Evolutionary conservation across 2,329 filamentous ascomycete species (phyloP).

Genomic region (Xylariaceae sp.): DNA sequence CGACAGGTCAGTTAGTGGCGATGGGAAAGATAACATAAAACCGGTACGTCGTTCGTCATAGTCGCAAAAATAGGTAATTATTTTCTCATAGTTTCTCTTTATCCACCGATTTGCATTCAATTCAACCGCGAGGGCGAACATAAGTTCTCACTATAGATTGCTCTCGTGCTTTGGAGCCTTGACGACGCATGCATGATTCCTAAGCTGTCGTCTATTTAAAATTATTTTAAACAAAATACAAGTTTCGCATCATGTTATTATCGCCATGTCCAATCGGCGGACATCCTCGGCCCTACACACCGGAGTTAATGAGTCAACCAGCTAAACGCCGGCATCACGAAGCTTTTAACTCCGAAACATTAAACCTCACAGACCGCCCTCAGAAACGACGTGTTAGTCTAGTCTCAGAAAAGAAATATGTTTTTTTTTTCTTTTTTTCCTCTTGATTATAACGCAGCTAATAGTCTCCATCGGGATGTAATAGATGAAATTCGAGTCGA

Average conservation of each 20-base stretch:
- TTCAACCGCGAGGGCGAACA: too few species aligned
- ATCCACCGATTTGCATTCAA: too few species aligned
- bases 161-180: too few species aligned
- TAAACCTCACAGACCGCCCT: not conserved
- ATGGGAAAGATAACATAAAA: too few species aligned
- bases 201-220: too few species aligned
- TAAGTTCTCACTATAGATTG: too few species aligned
- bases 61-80: too few species aligned
- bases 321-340: not conserved
- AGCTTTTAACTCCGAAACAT: conserved; percentile 1
- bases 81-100: too few species aligned
- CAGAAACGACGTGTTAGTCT: conserved; percentile 8
- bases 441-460: too few species aligned
- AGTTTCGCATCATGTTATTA: conserved; percentile 6
- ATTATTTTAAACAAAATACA: not conserved
- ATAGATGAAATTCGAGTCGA: not conserved
- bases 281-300: not conserved
- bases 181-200: too few species aligned
- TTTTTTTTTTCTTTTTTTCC: not conserved
- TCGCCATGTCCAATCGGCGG: not conserved
- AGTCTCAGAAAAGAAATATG: not conserved
- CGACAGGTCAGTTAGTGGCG: too few species aligned
- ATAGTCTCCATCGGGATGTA: not conserved
- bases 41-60: too few species aligned
- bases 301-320: conserved; percentile 1